phyloP scores from a whole-genome alignment of 192 early-diverging fungal species.

The Coemansia sp. region DNA sequence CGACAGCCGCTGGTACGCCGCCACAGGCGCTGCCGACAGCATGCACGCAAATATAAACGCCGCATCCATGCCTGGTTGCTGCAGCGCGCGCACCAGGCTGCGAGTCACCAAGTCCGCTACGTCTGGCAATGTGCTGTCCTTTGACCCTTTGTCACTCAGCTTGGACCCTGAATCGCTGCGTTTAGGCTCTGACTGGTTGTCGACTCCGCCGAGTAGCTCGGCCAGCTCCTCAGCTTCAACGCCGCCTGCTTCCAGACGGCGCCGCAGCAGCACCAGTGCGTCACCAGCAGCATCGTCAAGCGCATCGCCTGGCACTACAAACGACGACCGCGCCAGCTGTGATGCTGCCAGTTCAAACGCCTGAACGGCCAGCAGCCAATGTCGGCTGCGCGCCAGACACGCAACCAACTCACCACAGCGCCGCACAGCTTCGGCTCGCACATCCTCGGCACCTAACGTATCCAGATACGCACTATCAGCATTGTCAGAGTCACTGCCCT shows the following conservation, averaged over 20 bases:
- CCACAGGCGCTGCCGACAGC: constrained; percentile 20
- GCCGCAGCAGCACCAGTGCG: constrained; percentile 14
- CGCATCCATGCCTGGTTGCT: constrained; percentile 40
- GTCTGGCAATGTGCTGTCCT: not conserved
- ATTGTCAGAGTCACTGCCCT: not conserved
- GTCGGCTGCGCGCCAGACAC: constrained; percentile 27
- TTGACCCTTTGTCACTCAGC: not conserved
- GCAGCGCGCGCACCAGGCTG: constrained; percentile 37
- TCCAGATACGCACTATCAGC: constrained; percentile 10
- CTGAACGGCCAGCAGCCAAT: constrained; percentile 49
- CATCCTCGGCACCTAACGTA: constrained; percentile 11
- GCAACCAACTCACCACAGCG: constrained; percentile 32
- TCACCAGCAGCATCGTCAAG: constrained; percentile 8
- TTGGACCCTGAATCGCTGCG: not conserved
- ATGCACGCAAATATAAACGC: constrained; percentile 45
- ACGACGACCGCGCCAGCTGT: constrained; percentile 36
- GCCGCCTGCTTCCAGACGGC: constrained; percentile 31
- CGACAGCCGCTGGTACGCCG: constrained; percentile 43
- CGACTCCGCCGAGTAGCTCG: constrained; percentile 16
- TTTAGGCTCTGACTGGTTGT: not conserved
- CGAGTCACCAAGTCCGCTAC: constrained; percentile 12
- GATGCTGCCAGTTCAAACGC: constrained; percentile 26
- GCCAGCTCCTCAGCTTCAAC: constrained; percentile 25
- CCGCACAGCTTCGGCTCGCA: constrained; percentile 20
- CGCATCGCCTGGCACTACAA: constrained; percentile 13